Base-by-base conservation (phyloP, 352 stramenopile genomes). In the Pythium inflatum region DNA sequence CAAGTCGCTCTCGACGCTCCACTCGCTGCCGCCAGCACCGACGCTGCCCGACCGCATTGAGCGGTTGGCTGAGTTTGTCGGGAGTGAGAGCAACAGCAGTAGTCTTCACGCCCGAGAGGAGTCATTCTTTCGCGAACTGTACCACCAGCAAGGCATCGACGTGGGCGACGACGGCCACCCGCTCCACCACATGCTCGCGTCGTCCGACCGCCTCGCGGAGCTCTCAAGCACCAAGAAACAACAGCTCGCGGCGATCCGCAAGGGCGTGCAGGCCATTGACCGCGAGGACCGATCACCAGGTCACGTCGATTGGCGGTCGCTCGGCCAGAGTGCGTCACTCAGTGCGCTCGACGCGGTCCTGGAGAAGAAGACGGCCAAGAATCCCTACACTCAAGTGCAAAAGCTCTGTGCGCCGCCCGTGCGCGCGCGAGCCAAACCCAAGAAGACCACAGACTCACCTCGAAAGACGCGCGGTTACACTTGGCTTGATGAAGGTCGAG, bases 161-260 rank as follows among this genome's bases (percentile, higher is more conserved):
- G 64, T 83, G 0, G 50, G 68, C 38, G 48, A 43, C 4, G 78
- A 82, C 27, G 71, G 74, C 6, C 84, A 94, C 50, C 81, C 85
- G 13, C 66, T 94, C n/a, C 73, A 80, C 1, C 83, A 94, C 74
- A 91, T 93, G 71, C 64, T 94, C 28, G 87, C 90, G 34, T 88
- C 81, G 33, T 78, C 83, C 1, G 68, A 79, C 49, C 72, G 74
- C 18, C 64, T 93, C 0, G 70, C 73, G 2, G 68, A 78, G 51
- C 77, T 73, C 40, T 82, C 66, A 22, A 56, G 30, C 22, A 27
- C 24, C 27, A 68, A 80, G 36, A 79, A 82, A 49, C 75, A 85
- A n/a, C 80, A 90, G 30, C 63, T 86, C 4, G 55, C 61, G 16
- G 76, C 80, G 8, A 71, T 91, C 25, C 74, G 75, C 25, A 62